Evolutionary conservation across 2,329 filamentous ascomycete genomes (phyloP).

Genomic region (Alternaria sp.): DNA sequence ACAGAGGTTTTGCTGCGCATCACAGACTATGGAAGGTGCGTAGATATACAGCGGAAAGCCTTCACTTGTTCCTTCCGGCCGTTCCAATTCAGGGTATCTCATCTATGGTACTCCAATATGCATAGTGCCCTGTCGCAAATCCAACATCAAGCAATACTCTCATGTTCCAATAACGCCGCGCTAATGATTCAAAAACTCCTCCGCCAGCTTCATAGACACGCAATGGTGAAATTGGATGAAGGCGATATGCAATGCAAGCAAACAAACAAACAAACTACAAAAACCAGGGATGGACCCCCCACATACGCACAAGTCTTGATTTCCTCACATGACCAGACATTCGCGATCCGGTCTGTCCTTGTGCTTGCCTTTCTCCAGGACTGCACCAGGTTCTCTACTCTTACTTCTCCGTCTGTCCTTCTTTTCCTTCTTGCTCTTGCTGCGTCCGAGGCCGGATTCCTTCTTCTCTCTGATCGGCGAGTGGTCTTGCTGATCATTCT

Average conservation of each 20-base stretch:
- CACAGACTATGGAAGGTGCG: not conserved
- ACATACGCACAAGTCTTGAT: slow-evolving; percentile 9
- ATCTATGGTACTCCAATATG: slow-evolving; percentile 27
- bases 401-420: slow-evolving; percentile 51
- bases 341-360: slow-evolving; percentile 54
- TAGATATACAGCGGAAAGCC: not conserved
- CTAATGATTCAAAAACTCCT: slow-evolving; percentile 29
- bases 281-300: not conserved
- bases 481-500: slow-evolving; percentile 24
- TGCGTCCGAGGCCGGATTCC: slow-evolving; percentile 29
- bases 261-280: slow-evolving; percentile 10
- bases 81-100: slow-evolving; percentile 34
- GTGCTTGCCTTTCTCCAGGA: slow-evolving; percentile 37
- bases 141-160: slow-evolving; percentile 1
- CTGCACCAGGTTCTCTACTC: slow-evolving; percentile 52
- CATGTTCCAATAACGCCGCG: slow-evolving; percentile 35
- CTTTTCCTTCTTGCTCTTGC: slow-evolving; percentile 46
- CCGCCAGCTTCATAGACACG: slow-evolving; percentile 5
- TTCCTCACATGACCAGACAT: slow-evolving; percentile 56
- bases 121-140: slow-evolving; percentile 6
- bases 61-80: not conserved
- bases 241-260: slow-evolving; percentile 12
- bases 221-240: not conserved
- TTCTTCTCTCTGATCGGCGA: slow-evolving; percentile 38
- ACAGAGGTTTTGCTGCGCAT: not conserved